Evolutionary conservation across 2,329 filamentous ascomycete species (phyloP).

Genomic region (Cytospora schulzeri): DNA sequence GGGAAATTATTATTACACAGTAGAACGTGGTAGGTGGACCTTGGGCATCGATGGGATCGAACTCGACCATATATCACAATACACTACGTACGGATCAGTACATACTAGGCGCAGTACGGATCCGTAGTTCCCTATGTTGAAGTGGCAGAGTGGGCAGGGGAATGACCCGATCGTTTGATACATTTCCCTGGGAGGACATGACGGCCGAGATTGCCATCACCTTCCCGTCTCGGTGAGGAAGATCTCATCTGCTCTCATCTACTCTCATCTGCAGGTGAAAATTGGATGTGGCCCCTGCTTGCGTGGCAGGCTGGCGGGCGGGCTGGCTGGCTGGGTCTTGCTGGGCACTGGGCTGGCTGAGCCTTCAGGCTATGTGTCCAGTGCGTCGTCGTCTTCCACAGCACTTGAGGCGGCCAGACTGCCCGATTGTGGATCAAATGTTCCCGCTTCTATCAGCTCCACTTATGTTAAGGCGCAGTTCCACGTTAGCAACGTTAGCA

Average conservation of each 20-base stretch:
- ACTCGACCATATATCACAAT: no score
- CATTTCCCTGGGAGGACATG: conserved; percentile 9
- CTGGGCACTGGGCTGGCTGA: no score
- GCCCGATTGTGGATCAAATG: no score
- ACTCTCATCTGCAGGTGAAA: background rate
- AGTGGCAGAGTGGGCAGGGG: conserved; percentile 7
- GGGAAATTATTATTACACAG: conserved; percentile 11
- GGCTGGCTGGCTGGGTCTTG: no score
- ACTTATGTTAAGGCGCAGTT: background rate
- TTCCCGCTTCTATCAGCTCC: background rate
- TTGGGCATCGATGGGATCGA: conserved; percentile 4
- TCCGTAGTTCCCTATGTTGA: conserved; percentile 10
- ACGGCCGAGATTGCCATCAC: conserved; percentile 17
- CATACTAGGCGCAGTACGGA: no score
- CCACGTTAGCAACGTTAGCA: background rate
- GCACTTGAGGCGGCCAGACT: no score
- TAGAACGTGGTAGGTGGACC: background rate
- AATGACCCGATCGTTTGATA: no score
- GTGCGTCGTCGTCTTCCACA: no score
- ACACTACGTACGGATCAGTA: background rate
- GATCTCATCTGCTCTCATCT: conserved; percentile 2
- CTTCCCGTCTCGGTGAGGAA: background rate
- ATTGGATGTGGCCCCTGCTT: background rate
- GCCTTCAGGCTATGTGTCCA: no score
- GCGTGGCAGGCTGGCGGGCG: background rate